A percentile compares a stretch with the other conserved stretches of the same genome.
Conservation (phyloP, 2,329 filamentous ascomycete genomes). For the Bertia moriformis region DNA sequence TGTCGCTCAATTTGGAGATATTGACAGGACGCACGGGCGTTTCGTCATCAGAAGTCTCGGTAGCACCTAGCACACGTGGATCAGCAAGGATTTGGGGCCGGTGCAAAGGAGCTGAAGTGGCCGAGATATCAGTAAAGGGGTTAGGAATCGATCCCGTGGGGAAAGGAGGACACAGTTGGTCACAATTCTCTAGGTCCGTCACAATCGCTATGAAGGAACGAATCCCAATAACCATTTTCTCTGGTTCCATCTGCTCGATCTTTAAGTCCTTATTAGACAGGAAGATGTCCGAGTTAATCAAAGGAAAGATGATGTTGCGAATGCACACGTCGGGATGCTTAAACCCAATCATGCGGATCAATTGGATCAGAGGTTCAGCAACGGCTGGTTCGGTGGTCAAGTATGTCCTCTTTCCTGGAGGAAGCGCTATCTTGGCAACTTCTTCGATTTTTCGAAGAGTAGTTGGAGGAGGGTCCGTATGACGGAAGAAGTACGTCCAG, state of each 20-base stretch:
- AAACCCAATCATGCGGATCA: slow-evolving; percentile 87
- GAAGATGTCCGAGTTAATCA: slow-evolving; percentile 88
- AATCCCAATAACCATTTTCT: slow-evolving; percentile 94
- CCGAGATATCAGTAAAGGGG: slow-evolving; percentile 25
- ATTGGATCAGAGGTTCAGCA: slow-evolving; percentile 78
- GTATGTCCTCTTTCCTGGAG: slow-evolving; percentile 65
- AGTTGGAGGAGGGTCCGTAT: slow-evolving; percentile 53
- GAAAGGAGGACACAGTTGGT: slow-evolving; percentile 66
- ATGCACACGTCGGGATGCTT: slow-evolving; percentile 91
- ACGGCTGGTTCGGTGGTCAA: slow-evolving; percentile 72
- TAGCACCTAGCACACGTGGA: slow-evolving; percentile 8
- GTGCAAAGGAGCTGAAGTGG: slow-evolving; percentile 30
- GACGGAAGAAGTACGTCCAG: slow-evolving; percentile 88
- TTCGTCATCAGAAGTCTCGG: slow-evolving; percentile 37
- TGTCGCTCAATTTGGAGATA: slow-evolving; percentile 54
- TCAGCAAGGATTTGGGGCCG: slow-evolving; percentile 19
- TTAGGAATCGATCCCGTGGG: slow-evolving; percentile 24
- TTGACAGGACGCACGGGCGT: slow-evolving; percentile 52
- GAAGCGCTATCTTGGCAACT: slow-evolving; percentile 70
- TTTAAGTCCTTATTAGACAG: slow-evolving; percentile 60
- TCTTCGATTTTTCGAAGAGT: slow-evolving; percentile 76
- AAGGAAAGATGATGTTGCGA: slow-evolving; percentile 77
- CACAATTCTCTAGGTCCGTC: slow-evolving; percentile 76
- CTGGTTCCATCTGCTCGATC: slow-evolving; percentile 86
- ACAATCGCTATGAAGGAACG: slow-evolving; percentile 86